These are phyloP conservation scores for Globisporangium cystogenes DNA, from an alignment of 352 stramenopile genomes.

Conservation along the genomic window DNA sequence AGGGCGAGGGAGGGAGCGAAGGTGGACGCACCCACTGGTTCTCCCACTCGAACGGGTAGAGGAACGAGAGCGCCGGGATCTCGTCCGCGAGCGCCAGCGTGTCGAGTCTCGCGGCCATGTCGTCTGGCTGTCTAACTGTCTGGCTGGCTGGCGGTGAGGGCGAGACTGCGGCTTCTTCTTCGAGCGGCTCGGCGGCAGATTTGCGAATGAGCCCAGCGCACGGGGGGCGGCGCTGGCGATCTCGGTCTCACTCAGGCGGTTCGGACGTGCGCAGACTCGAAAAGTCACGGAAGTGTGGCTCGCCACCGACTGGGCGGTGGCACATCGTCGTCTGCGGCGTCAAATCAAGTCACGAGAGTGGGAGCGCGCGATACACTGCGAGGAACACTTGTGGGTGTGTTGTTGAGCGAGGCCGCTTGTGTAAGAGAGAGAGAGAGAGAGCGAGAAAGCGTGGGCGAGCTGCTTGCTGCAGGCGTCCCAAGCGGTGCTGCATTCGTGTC, in stretches of 20 bases:
- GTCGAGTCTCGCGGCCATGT: background rate
- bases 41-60: constrained; percentile 75
- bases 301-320: constrained; percentile 1
- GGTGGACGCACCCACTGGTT: constrained; percentile 43
- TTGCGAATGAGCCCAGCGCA: constrained; percentile 6
- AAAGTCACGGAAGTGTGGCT: background rate
- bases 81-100: constrained; percentile 39
- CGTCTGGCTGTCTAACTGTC: background rate
- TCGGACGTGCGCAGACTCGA: background rate
- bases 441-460: too few relatives aligned
- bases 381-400: too few relatives aligned
- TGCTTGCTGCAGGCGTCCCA: too few relatives aligned
- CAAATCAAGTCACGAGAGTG: too few relatives aligned
- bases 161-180: background rate
- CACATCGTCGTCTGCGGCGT: background rate
- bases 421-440: too few relatives aligned
- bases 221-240: background rate
- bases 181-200: too few relatives aligned
- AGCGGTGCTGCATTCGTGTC: too few relatives aligned
- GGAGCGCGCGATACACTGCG: too few relatives aligned
- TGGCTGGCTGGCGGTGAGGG: background rate
- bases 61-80: constrained; percentile 39
- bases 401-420: too few relatives aligned
- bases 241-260: too few relatives aligned
- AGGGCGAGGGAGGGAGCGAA: background rate